Percentiles rank a stretch among this genome's conserved stretches.
Conservation (phyloP, 2,329 filamentous ascomycete genomes). For the Aspergillus puulaauensis region DNA sequence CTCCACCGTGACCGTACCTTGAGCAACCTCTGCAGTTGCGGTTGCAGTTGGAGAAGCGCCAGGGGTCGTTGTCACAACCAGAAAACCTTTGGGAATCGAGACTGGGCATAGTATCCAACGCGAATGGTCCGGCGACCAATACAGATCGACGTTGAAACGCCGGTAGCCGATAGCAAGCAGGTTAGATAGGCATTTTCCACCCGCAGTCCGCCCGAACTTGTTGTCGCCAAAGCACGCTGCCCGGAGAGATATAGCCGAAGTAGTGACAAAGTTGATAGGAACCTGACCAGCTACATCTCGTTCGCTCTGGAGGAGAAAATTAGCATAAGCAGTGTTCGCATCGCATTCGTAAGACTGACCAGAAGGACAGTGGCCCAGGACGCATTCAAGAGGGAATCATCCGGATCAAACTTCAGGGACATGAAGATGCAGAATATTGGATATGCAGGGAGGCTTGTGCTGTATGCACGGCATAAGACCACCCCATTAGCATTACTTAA, state of each 20-base stretch:
- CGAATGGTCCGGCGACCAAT: constrained; percentile 58
- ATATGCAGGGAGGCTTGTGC: background rate
- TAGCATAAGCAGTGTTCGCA: constrained; percentile 5
- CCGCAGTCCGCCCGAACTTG: constrained; percentile 53
- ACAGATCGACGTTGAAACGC: constrained; percentile 60
- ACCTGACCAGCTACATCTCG: constrained; percentile 60
- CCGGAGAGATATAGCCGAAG: constrained; percentile 56
- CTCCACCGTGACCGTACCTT: constrained; percentile 25
- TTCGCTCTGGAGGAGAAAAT: constrained; percentile 50
- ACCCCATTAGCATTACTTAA: background rate
- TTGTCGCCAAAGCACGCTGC: constrained; percentile 59
- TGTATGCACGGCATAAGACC: constrained; percentile 10
- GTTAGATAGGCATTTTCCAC: constrained; percentile 61
- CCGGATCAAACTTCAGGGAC: constrained; percentile 43
- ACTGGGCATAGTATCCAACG: constrained; percentile 64
- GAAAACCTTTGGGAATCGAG: constrained; percentile 42
- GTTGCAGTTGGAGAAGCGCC: constrained; percentile 24
- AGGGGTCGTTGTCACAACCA: constrained; percentile 22
- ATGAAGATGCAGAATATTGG: constrained; percentile 28
- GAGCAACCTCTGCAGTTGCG: constrained; percentile 20
- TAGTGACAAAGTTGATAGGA: constrained; percentile 63
- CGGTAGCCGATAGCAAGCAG: constrained; percentile 60
- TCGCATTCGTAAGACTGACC: constrained; percentile 24
- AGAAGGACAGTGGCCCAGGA: constrained; percentile 42
- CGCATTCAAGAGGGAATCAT: constrained; percentile 34